Evolutionary conservation across 371 early-diverging fungal species (phyloP), one percentile per base, ranked within the genome.

Genomic region (Apophysomyces variabilis): DNA sequence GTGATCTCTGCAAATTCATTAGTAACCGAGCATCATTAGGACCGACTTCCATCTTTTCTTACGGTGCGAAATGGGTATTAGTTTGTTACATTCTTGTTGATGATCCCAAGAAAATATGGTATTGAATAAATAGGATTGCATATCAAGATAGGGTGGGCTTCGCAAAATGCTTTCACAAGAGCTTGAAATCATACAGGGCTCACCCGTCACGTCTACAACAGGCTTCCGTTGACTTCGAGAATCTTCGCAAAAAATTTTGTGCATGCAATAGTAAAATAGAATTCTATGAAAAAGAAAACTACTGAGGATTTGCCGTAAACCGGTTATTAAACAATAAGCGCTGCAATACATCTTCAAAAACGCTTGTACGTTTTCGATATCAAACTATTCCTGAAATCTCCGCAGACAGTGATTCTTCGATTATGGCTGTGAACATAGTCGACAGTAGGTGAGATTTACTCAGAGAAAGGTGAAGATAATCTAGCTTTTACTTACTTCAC

Each of bases 81-180:
- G 46, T 13, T 45, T 45, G 46, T 45, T 13, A 45, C 46, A 45
- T 45, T 7, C 46, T 45, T 45, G 8, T 18, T 45, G 46, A 45
- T 45, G 46, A 6, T 12, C 46, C 46, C 46, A 45, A 18, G 12
- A 45, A 45, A 45, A 45, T 45, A 45, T 45, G 46, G 46, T 45
- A 45, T 45, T 18, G 13, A 45, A 45, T n/a, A 5, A 5, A 13
- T 45, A 13, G n/a, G 46, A 16, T 12, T 13, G 46, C 46, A 45
- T 45, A 5, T 7, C 46, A 14, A 7, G 16, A 13, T 1, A 26
- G 32, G 3, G 32, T 26, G 32, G 32, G 32, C 32, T 26, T 26
- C 32, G 32, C 32, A 26, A 26, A 26, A 3, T 26, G 32, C 32
- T 26, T 26, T 26, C 13, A 45, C 46, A 45, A 45, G 16, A 13